Base-by-base conservation (phyloP, 1,139 yeast species). In the Blastobotrys malaysiensis region DNA sequence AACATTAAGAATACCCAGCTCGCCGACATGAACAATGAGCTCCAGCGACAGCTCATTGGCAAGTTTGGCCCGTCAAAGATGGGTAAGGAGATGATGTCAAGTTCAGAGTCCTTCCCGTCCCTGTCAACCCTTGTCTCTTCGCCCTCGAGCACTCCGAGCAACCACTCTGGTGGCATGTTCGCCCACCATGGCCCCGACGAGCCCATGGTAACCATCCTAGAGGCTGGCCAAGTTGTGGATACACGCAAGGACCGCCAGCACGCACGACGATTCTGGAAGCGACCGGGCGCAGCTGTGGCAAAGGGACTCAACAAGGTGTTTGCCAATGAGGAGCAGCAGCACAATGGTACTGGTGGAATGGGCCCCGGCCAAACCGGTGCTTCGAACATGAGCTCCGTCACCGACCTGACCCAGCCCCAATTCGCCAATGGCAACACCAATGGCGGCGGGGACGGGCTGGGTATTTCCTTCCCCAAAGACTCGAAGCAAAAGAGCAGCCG, bases 251-350 rank as follows among this genome's bases (percentile, higher is more conserved):
- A 61, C 36, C 56, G 60, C 9, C 63, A 61, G 46, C 58, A 58
- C 43, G 64, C 64, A 0, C 59, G 69, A 16, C 59, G 68, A 55
- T 71, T 70, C 57, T 70, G 74, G 74, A 68, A 66, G 51, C 64
- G 73, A 1, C 70, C 72, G 6, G 72, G 73, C 7, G 69, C 69
- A 4, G 72, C 68, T 1, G 67, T 70, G 9, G 73, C 73, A 44
- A 71, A 70, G 58, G 74, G 74, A 0, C 60, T 72, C 50, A 70
- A 65, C 55, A 63, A 65, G 56, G 72, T 70, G 44, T 70, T 71
- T 57, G 65, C 68, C 5, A 61, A 56, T 21, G 73, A 69, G 19
- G 63, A 59, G 14, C 43, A 48, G 43, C 54, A 44, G 4, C 31
- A 31, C 5, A 36, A 26, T 9, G 39, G 39, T 18, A 31, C 16